phyloP scores from a whole-genome alignment of 176 grass and related monocot genomes.

The Phoenix dactylifera region DNA sequence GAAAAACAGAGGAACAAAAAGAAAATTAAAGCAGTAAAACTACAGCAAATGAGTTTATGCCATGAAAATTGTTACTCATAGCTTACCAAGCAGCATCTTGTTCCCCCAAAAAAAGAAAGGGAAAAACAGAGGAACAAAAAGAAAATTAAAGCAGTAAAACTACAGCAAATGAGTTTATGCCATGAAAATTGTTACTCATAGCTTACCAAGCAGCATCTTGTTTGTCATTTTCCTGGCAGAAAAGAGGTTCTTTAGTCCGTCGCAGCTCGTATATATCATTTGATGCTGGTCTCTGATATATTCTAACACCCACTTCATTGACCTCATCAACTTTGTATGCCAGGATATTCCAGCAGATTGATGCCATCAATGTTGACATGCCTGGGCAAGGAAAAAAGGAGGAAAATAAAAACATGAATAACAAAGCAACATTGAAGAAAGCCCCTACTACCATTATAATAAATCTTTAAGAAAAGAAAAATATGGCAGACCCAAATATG shows the following conservation, averaged over 20 bases:
- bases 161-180: too few species aligned
- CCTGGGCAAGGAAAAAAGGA: constrained; percentile 30
- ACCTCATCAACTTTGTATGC: constrained; percentile 71
- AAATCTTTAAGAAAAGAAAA: too few species aligned
- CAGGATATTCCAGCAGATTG: constrained; percentile 75
- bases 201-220: constrained; percentile 66
- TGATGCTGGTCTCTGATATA: constrained; percentile 90
- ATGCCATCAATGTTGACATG: constrained; percentile 68
- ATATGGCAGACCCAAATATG: too few species aligned
- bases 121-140: too few species aligned
- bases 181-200: constrained; percentile 9
- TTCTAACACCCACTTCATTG: constrained; percentile 70
- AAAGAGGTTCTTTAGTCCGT: constrained; percentile 68
- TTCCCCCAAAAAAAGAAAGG: not conserved
- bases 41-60: too few species aligned
- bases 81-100: constrained; percentile 66
- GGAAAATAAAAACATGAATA: not conserved
- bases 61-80: constrained; percentile 9
- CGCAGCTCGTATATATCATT: constrained; percentile 83
- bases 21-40: too few species aligned
- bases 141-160: too few species aligned
- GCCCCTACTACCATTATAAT: too few species aligned
- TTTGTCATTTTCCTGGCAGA: constrained; percentile 81
- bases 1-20: too few species aligned
- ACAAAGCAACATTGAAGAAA: not conserved